Conservation (phyloP, 805 yeast species). For the Wickerhamiella brachini region DNA sequence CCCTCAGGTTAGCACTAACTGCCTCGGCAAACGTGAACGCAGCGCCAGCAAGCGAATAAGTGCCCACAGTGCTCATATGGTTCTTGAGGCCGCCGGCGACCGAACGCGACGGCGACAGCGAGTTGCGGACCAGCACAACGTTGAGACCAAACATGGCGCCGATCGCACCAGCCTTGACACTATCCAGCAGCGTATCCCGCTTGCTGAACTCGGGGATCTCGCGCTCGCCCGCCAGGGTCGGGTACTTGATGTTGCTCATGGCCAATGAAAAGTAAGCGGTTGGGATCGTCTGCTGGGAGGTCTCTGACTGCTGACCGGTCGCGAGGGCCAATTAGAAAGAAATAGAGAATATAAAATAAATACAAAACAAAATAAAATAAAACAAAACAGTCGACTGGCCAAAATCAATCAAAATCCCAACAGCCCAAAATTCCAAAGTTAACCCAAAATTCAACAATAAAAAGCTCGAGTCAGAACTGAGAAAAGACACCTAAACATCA, state of each 20-base stretch:
- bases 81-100: slow-evolving; percentile 20
- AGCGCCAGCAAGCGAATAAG: slow-evolving; percentile 36
- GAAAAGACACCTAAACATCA: too few relatives aligned
- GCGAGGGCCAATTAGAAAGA: too few relatives aligned
- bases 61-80: slow-evolving; percentile 17
- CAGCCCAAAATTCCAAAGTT: too few relatives aligned
- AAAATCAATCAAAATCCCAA: too few relatives aligned
- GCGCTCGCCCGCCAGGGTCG: slow-evolving; percentile 17
- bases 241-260: slow-evolving; percentile 14
- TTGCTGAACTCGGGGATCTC: slow-evolving; percentile 37
- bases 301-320: too few relatives aligned
- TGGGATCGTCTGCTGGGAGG: too few relatives aligned
- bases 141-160: slow-evolving; percentile 35
- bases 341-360: too few relatives aligned
- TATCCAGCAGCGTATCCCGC: slow-evolving; percentile 39
- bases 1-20: slow-evolving; percentile 44
- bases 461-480: too few relatives aligned
- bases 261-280: slow-evolving; percentile 5
- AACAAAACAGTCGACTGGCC: too few relatives aligned
- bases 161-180: slow-evolving; percentile 33
- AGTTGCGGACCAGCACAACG: slow-evolving; percentile 33
- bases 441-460: too few relatives aligned
- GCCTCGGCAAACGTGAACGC: slow-evolving; percentile 31
- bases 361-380: too few relatives aligned
- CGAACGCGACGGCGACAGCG: slow-evolving; percentile 21